Evolutionary conservation across 1,284 basidiomycete genomes (phyloP).

Genomic region (Cryptococcus jaspeensis): DNA sequence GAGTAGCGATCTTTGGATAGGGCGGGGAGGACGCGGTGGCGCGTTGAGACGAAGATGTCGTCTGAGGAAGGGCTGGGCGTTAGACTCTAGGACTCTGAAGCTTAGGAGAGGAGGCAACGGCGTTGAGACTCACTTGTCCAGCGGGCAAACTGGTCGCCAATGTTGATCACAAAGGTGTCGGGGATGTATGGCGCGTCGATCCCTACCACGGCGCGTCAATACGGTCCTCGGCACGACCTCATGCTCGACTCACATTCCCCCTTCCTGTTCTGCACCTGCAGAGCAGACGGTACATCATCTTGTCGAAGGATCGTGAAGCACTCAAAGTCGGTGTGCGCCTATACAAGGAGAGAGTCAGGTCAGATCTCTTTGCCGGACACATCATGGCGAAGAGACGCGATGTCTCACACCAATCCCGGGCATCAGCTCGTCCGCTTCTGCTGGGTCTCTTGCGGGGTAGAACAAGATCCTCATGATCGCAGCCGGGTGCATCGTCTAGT

Average conservation of each 20-base stretch:
- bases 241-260: slow-evolving; percentile 55
- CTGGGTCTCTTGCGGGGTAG: slow-evolving; percentile 72
- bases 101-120: too few relatives aligned
- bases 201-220: slow-evolving; percentile 44
- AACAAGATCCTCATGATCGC: slow-evolving; percentile 78
- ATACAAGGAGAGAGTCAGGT: not conserved
- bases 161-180: slow-evolving; percentile 68
- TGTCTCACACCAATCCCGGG: slow-evolving; percentile 71
- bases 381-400: too few relatives aligned
- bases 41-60: slow-evolving; percentile 80
- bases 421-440: slow-evolving; percentile 59
- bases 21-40: slow-evolving; percentile 77
- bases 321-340: slow-evolving; percentile 42
- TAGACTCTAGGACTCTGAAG: too few relatives aligned
- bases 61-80: slow-evolving; percentile 54
- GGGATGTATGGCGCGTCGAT: slow-evolving; percentile 64
- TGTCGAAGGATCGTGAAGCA: slow-evolving; percentile 74
- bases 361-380: not conserved
- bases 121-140: slow-evolving; percentile 71
- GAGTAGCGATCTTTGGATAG: slow-evolving; percentile 67
- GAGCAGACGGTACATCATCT: slow-evolving; percentile 50
- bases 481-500: slow-evolving; percentile 50
- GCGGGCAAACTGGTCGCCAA: slow-evolving; percentile 80
- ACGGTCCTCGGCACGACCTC: not conserved
- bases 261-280: slow-evolving; percentile 67